Conservation (phyloP, 805 yeast genomes). For the Candida cerambycidarum region DNA sequence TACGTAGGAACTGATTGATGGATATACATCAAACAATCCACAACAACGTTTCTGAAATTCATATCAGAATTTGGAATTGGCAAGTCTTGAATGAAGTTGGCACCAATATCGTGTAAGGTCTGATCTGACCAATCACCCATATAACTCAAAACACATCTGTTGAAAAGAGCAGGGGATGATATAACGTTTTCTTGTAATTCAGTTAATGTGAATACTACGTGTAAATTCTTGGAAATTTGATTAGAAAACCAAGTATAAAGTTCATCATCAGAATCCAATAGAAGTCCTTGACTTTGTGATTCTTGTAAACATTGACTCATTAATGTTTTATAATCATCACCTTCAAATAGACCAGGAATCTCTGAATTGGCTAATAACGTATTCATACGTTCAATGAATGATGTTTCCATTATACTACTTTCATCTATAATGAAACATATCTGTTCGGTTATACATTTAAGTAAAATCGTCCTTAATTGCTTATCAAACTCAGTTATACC, state of each 20-base stretch:
- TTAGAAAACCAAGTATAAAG: slow-evolving; percentile 70
- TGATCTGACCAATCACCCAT: slow-evolving; percentile 76
- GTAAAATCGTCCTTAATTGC: slow-evolving; percentile 54
- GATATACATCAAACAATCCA: slow-evolving; percentile 46
- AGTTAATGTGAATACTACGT: slow-evolving; percentile 76
- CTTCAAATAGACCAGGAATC: slow-evolving; percentile 83
- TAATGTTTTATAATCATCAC: slow-evolving; percentile 59
- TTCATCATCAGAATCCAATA: slow-evolving; percentile 69
- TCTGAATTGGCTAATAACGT: slow-evolving; percentile 92
- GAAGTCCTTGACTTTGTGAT: slow-evolving; percentile 57
- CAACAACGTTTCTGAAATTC: slow-evolving; percentile 47
- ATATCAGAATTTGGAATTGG: slow-evolving; percentile 48
- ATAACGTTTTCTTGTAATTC: slow-evolving; percentile 44
- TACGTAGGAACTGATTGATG: slow-evolving; percentile 31
- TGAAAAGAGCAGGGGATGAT: slow-evolving; percentile 85
- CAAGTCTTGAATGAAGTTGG: slow-evolving; percentile 35
- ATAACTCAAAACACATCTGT: slow-evolving; percentile 86
- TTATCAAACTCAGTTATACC: slow-evolving; percentile 64
- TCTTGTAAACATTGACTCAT: slow-evolving; percentile 56
- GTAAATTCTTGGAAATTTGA: slow-evolving; percentile 69
- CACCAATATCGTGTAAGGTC: slow-evolving; percentile 53
- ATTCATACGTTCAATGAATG: slow-evolving; percentile 89
- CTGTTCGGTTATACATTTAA: slow-evolving; percentile 46
- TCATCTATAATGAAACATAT: slow-evolving; percentile 80
- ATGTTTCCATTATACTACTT: slow-evolving; percentile 67